A percentile compares a stretch with the other conserved stretches of the same genome.
Conservation (phyloP, 2,329 filamentous ascomycete species). For the Pestalotiopsis sp. region DNA sequence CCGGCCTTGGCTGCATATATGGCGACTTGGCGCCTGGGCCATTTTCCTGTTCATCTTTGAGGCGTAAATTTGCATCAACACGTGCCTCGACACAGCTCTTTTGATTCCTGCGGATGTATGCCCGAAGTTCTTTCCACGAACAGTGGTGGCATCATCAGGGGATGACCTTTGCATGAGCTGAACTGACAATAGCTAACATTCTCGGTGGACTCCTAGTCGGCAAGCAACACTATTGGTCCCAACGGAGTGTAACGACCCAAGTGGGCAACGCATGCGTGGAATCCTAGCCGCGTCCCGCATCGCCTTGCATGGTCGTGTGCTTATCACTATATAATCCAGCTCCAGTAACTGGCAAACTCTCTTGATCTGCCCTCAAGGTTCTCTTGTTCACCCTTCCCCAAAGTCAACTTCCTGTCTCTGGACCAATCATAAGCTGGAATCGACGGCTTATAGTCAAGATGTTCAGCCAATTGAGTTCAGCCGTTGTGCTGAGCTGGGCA, state of each 20-base stretch:
- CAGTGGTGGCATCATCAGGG: not conserved
- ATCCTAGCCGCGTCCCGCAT: not conserved
- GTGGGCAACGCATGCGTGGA: not conserved
- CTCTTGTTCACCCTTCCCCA: not conserved
- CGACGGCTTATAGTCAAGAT: slow-evolving; percentile 21
- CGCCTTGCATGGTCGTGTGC: not conserved
- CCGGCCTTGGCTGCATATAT: slow-evolving; percentile 3
- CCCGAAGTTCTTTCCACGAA: not conserved
- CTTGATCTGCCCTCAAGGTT: slow-evolving; percentile 4
- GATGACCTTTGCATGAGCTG: slow-evolving; percentile 1
- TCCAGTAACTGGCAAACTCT: not conserved
- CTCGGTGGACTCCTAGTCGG: not conserved
- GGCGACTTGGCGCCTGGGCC: slow-evolving; percentile 2
- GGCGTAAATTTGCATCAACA: not conserved
- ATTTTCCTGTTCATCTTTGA: not conserved
- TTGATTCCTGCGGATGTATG: not conserved
- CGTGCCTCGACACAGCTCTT: slow-evolving; percentile 5
- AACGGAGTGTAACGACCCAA: not conserved
- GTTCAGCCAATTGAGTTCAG: slow-evolving; percentile 37
- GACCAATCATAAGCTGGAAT: slow-evolving; percentile 2
- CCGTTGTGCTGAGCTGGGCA: slow-evolving; percentile 32
- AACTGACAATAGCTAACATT: not conserved
- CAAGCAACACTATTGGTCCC: slow-evolving; percentile 3
- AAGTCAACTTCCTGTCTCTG: not conserved
- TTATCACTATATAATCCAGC: slow-evolving; percentile 2